Percentiles rank a stretch among this genome's conserved stretches.
phyloP scores from a whole-genome alignment of 441 rosid genomes.

The Geranium incanum region DNA sequence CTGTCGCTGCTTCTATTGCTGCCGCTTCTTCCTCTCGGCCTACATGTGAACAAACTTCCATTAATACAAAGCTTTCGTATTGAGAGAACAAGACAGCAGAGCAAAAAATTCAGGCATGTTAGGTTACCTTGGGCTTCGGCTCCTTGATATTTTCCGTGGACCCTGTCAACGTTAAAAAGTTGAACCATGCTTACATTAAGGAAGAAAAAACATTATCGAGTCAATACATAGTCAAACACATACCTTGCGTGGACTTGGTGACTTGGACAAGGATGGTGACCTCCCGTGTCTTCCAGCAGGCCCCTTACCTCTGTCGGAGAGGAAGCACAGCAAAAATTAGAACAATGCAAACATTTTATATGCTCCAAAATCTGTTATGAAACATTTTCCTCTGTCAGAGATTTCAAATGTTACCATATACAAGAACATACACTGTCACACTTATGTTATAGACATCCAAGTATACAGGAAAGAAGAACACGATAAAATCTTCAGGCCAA shows the following conservation, averaged over 20 bases:
- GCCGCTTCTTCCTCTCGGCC: conserved; percentile 63
- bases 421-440: background rate
- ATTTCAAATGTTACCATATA: background rate
- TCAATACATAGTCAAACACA: conserved; percentile 11
- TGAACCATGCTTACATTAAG: background rate
- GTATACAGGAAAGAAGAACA: too few relatives aligned
- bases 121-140: conserved; percentile 63
- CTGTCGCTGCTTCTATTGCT: conserved; percentile 57
- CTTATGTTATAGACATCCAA: too few relatives aligned
- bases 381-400: too few relatives aligned
- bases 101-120: background rate
- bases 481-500: too few relatives aligned
- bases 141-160: conserved; percentile 43
- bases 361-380: too few relatives aligned
- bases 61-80: background rate
- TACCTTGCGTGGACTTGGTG: conserved; percentile 72
- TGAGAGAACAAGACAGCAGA: too few relatives aligned
- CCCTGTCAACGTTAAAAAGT: conserved; percentile 30
- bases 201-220: too few relatives aligned
- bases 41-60: conserved; percentile 14
- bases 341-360: too few relatives aligned
- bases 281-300: conserved; percentile 56
- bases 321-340: background rate
- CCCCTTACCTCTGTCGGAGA: conserved; percentile 44
- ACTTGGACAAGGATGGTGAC: conserved; percentile 55